A percentile compares a stretch with the other conserved stretches of the same genome.
Conservation (phyloP, 2,329 filamentous ascomycete genomes). For the Aspergillaceae sp. region DNA sequence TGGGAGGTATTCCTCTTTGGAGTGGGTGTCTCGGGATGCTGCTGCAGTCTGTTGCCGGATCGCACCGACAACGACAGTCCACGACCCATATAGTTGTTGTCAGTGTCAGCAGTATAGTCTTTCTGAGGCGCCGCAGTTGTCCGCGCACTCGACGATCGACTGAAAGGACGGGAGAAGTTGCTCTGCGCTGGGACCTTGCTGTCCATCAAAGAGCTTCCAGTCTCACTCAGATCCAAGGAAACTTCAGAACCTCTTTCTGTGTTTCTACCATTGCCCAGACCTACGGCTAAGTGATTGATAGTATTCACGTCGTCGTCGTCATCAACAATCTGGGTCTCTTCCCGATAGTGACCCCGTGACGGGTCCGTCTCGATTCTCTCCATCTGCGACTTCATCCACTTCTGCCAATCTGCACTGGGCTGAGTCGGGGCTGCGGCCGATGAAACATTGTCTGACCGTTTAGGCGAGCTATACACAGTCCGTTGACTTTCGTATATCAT, state of each 20-base stretch:
- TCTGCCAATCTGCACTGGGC: slow-evolving; percentile 28
- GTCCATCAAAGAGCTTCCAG: neutral
- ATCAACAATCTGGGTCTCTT: slow-evolving; percentile 28
- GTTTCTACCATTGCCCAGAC: neutral
- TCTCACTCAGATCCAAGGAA: neutral
- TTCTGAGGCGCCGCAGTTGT: slow-evolving; percentile 12
- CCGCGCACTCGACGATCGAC: slow-evolving; percentile 23
- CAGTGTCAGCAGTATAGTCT: slow-evolving; percentile 1
- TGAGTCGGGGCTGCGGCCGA: slow-evolving; percentile 6
- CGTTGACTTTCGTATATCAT: slow-evolving; percentile 28
- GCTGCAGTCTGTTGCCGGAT: slow-evolving; percentile 12
- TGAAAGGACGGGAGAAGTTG: slow-evolving; percentile 32
- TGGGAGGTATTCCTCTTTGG: slow-evolving; percentile 12
- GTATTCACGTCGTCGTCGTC: slow-evolving; percentile 14
- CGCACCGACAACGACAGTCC: slow-evolving; percentile 9
- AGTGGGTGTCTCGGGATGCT: slow-evolving; percentile 23
- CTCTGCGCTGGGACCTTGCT: slow-evolving; percentile 11
- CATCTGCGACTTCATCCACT: slow-evolving; percentile 31
- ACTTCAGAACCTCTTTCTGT: neutral
- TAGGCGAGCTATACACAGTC: slow-evolving; percentile 24
- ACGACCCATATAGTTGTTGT: neutral
- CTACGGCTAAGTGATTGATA: neutral
- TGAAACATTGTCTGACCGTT: slow-evolving; percentile 5
- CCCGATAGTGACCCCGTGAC: slow-evolving; percentile 28
- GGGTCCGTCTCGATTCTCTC: slow-evolving; percentile 21